phyloP scores from a whole-genome alignment of 192 early-diverging fungal genomes.

The Anaeromyces robustus region DNA sequence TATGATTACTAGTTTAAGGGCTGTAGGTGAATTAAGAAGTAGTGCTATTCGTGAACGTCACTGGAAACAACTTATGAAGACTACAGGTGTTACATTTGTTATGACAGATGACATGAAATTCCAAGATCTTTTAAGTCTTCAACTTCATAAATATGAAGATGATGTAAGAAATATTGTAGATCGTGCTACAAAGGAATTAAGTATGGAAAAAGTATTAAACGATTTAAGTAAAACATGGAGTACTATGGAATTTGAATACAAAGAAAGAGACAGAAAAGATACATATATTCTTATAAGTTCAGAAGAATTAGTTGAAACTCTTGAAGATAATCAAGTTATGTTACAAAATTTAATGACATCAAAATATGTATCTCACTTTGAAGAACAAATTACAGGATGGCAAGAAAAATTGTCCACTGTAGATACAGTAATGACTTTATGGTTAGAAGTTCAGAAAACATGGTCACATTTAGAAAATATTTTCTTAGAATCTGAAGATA shows the following conservation, averaged over 20 bases:
- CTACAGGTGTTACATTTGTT: slow-evolving; percentile 46
- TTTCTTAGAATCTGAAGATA: slow-evolving; percentile 51
- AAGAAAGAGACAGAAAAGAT: slow-evolving; percentile 32
- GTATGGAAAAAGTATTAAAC: slow-evolving; percentile 53
- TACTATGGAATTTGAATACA: slow-evolving; percentile 48
- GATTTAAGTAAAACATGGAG: slow-evolving; percentile 44
- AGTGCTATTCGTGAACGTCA: slow-evolving; percentile 47
- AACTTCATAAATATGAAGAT: slow-evolving; percentile 48
- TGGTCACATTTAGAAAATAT: slow-evolving; percentile 52
- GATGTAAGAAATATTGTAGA: slow-evolving; percentile 52
- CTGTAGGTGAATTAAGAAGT: slow-evolving; percentile 46
- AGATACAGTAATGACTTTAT: slow-evolving; percentile 34
- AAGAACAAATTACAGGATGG: slow-evolving; percentile 46
- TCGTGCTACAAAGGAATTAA: slow-evolving; percentile 42
- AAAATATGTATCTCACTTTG: slow-evolving; percentile 48
- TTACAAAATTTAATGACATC: slow-evolving; percentile 51
- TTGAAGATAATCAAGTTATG: slow-evolving; percentile 56
- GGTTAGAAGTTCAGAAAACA: slow-evolving; percentile 49
- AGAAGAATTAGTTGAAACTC: slow-evolving; percentile 45
- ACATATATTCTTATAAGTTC: slow-evolving; percentile 32
- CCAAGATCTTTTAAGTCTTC: slow-evolving; percentile 40
- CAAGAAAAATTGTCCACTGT: slow-evolving; percentile 41
- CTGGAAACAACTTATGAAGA: slow-evolving; percentile 58
- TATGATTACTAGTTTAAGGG: slow-evolving; percentile 43
- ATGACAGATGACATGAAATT: slow-evolving; percentile 51